These are phyloP conservation scores for Tricholoma matsutake DNA, from an alignment of 768 basidiomycete genomes.

Conservation along the genomic window DNA sequence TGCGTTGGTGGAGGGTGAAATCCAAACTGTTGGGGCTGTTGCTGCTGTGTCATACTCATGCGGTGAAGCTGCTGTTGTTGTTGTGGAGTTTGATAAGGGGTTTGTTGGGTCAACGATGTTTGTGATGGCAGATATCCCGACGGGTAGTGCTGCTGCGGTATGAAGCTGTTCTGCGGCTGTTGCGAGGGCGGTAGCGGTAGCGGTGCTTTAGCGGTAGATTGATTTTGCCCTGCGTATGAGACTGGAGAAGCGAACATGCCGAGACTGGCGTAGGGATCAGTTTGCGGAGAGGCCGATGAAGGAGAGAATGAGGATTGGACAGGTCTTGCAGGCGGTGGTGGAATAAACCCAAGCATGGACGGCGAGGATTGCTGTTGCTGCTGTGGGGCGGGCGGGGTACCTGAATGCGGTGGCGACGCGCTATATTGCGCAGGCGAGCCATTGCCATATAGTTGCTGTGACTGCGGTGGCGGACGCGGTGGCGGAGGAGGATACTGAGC, in stretches of 20 bases:
- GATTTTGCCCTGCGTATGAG: not conserved
- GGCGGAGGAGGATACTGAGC: slow-evolving; percentile 18
- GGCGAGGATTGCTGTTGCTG: slow-evolving; percentile 22
- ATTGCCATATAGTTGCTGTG: slow-evolving; percentile 15
- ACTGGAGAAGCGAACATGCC: slow-evolving; percentile 28
- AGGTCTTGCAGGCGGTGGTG: slow-evolving; percentile 32
- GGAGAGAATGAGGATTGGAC: slow-evolving; percentile 20
- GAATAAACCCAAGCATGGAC: slow-evolving; percentile 24
- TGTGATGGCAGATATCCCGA: not conserved
- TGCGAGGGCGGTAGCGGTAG: slow-evolving; percentile 9
- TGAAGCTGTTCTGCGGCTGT: slow-evolving; percentile 3
- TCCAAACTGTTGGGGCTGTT: slow-evolving; percentile 10
- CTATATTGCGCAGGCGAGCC: slow-evolving; percentile 7
- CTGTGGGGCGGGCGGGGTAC: slow-evolving; percentile 13
- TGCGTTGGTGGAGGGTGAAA: slow-evolving; percentile 21
- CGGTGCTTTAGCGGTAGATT: not conserved
- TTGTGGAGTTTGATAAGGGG: slow-evolving; percentile 1
- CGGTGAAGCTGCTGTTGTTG: slow-evolving; percentile 12
- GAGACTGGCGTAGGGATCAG: slow-evolving; percentile 38
- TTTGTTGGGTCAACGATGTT: slow-evolving; percentile 6
- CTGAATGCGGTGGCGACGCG: slow-evolving; percentile 12
- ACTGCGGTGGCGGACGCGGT: slow-evolving; percentile 16
- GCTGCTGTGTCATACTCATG: slow-evolving; percentile 6
- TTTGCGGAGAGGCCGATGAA: slow-evolving; percentile 15
- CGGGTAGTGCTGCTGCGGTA: slow-evolving; percentile 2